Percentiles rank a stretch among this genome's conserved stretches.
Evolutionary conservation across 176 grass and related monocot genomes (phyloP).

Genomic region (Bothriochloa decipiens): DNA sequence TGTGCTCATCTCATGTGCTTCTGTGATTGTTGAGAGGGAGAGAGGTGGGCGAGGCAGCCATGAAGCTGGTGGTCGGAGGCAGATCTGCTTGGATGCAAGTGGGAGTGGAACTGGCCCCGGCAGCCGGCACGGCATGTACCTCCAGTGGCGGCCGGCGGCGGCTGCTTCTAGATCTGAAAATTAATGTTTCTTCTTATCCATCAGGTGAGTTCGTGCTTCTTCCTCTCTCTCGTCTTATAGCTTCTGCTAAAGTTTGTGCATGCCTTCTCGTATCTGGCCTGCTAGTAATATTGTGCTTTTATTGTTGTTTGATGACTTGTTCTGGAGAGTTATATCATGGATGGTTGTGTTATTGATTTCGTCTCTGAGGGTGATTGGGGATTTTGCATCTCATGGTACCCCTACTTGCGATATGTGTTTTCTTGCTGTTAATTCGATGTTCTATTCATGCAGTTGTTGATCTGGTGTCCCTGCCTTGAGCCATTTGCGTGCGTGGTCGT

Average conservation of each 20-base stretch:
- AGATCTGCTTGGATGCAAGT: conserved; percentile 37
- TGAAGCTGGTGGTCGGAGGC: neutral
- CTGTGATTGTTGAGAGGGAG: neutral
- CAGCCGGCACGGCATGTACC: neutral
- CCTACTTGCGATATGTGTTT: neutral
- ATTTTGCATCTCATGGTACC: conserved; percentile 10
- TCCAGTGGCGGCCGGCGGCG: neutral
- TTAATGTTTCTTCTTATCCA: neutral
- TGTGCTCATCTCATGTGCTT: conserved; percentile 35
- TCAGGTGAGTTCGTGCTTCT: conserved; percentile 25
- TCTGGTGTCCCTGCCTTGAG: neutral
- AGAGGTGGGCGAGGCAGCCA: conserved; percentile 13
- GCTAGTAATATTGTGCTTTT: conserved; percentile 7
- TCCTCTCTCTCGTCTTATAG: neutral
- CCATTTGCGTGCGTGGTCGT: neutral
- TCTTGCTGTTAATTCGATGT: neutral
- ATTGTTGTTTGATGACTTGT: neutral
- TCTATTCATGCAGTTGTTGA: conserved; percentile 2
- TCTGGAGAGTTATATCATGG: neutral
- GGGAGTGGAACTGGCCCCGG: conserved; percentile 7
- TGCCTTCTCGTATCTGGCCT: conserved; percentile 22
- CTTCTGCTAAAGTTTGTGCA: conserved; percentile 8
- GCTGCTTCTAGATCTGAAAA: conserved; percentile 45
- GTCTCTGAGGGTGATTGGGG: neutral
- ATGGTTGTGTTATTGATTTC: neutral